phyloP scores from a whole-genome alignment of 805 yeast species.

The Ogataea saltuana region DNA sequence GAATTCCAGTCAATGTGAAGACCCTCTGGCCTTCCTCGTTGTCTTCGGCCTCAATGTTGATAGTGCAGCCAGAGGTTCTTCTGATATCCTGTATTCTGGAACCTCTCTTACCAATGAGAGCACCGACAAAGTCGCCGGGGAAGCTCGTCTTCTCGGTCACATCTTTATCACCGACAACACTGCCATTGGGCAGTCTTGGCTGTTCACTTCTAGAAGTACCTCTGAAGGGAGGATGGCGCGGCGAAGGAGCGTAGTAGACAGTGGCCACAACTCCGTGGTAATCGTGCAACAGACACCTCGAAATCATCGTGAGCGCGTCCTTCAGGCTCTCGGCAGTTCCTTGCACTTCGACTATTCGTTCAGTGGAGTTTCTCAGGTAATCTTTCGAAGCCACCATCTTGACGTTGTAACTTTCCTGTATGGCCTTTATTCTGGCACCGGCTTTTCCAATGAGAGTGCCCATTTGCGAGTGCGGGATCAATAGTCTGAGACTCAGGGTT shows the following conservation, averaged over 20 bases:
- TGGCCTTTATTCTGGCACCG: conserved; percentile 76
- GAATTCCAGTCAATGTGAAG: conserved; percentile 69
- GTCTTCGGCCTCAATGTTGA: conserved; percentile 71
- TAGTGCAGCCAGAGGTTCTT: conserved; percentile 73
- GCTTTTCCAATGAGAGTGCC: conserved; percentile 86
- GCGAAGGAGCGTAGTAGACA: conserved; percentile 59
- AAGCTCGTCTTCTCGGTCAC: conserved; percentile 51
- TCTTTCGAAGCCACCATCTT: conserved; percentile 88
- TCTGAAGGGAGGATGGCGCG: conserved; percentile 23
- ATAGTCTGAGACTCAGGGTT: conserved; percentile 60
- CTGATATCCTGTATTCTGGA: conserved; percentile 84
- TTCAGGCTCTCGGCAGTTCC: conserved; percentile 69
- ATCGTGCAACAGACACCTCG: conserved; percentile 75
- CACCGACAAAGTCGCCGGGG: conserved; percentile 84
- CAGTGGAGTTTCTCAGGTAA: conserved; percentile 76
- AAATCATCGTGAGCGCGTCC: conserved; percentile 55
- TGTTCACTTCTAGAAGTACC: conserved; percentile 14
- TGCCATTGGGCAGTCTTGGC: conserved; percentile 10
- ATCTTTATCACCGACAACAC: conserved; percentile 30
- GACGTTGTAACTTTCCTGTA: conserved; percentile 67
- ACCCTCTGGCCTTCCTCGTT: conserved; percentile 63
- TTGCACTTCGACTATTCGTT: conserved; percentile 83
- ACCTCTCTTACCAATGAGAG: conserved; percentile 85
- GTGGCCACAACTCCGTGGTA: conserved; percentile 66
- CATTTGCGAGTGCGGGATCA: conserved; percentile 82